Evolutionary conservation across 108 stramenopile species (phyloP), one percentile per base, ranked within the genome.

Genomic region (Bacterosira constricta): DNA sequence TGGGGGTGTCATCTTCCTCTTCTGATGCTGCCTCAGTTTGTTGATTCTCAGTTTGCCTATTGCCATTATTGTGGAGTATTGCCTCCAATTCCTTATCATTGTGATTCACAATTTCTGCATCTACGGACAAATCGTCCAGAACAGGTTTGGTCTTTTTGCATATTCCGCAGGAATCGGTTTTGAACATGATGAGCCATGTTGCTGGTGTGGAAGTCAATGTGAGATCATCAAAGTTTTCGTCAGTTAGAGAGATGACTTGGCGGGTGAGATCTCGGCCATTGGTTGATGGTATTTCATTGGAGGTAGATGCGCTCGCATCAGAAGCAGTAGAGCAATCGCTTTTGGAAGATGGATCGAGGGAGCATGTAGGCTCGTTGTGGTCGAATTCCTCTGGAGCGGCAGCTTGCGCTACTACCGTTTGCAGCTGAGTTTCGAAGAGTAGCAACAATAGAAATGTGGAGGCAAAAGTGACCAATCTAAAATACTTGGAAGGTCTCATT

Each of bases 141-240:
- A 41, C 46, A 7, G 77, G 77, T 25, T 46, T 30, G 31, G 69
- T 47, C 55, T 79, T 79, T 47, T 60, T 65, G 57, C 77, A 79
- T 23, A 79, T 70, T 7, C 63, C 77, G 46, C 77, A 79, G 1
- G 69, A 37, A 42, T 71, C 57, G 0, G 77, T 71, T 53, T 79
- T 71, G 62, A 79, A 79, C 77, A 79, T 79, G 32, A 79, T 71
- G 25, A 79, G 56, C 77, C 77, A 79, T n/a, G 77, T 79, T 13
- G 64, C 37, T 36, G 77, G 77, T 8, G 34, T 7, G 12, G 77
- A 59, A 6, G 77, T 60, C 58, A 23, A 50, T 21, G 77, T 79
- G 32, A 79, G 57, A 11, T 12, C 46, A 21, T 79, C 77, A 41
- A 79, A 79, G 20, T 47, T 79, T 10, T 79, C 77, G 34, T 79